phyloP scores from a whole-genome alignment of 2,329 filamentous ascomycete genomes.

The Calonectria pteridis region DNA sequence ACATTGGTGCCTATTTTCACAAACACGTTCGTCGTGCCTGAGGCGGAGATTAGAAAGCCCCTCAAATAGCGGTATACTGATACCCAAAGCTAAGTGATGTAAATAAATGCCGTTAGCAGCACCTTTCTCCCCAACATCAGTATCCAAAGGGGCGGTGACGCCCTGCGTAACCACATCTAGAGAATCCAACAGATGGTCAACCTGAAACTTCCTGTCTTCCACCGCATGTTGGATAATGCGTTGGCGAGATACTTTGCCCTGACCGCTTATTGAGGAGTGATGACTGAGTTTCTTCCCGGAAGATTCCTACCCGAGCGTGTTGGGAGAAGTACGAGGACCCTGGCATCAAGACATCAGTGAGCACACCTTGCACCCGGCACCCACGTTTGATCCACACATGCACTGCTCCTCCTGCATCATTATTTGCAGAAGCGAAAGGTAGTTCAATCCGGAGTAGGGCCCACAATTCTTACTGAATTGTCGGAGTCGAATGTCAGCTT shows the following conservation, averaged over 20 bases:
- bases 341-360: background rate
- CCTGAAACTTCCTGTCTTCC: background rate
- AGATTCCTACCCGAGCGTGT: background rate
- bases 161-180: background rate
- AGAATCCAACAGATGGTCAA: too few relatives aligned
- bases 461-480: slow-evolving; percentile 4
- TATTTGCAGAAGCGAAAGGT: background rate
- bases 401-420: background rate
- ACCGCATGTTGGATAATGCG: background rate
- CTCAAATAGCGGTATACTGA: background rate
- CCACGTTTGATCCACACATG: background rate
- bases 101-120: background rate
- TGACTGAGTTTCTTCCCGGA: background rate
- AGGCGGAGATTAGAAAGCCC: background rate
- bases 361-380: background rate
- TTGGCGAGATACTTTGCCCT: background rate
- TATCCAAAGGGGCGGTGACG: background rate
- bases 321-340: background rate
- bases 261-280: background rate
- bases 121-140: background rate
- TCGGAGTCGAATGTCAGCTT: background rate
- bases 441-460: background rate
- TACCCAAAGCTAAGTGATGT: background rate
- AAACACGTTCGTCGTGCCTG: background rate
- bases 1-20: background rate